Percentiles rank a stretch among this genome's conserved stretches.
phyloP scores from a whole-genome alignment of 2,329 filamentous ascomycete species.

The Tolypocladium album region DNA sequence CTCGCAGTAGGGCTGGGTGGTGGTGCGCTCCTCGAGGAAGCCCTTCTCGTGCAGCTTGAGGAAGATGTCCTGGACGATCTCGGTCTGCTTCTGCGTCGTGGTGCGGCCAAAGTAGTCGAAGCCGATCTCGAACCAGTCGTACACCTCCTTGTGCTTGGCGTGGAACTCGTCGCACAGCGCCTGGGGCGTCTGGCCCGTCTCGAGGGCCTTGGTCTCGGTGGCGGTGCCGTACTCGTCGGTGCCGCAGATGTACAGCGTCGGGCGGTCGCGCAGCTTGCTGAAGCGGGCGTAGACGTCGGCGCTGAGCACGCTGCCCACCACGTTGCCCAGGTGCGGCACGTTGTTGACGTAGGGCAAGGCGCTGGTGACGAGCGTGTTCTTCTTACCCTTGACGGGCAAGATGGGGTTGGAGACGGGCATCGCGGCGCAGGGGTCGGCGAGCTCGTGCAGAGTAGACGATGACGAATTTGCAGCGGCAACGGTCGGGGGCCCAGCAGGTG shows the following conservation, averaged over 20 bases:
- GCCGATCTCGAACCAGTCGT: slow-evolving; percentile 90
- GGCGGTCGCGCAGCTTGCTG: slow-evolving; percentile 67
- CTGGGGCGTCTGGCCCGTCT: slow-evolving; percentile 72
- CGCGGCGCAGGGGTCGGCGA: not conserved
- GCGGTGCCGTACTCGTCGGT: slow-evolving; percentile 88
- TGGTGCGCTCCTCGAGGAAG: slow-evolving; percentile 76
- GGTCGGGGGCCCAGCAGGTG: not conserved
- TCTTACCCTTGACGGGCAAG: slow-evolving; percentile 60
- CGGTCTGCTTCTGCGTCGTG: slow-evolving; percentile 77
- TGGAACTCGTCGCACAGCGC: slow-evolving; percentile 90
- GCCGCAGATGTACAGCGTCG: slow-evolving; percentile 78
- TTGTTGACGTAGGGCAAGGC: slow-evolving; percentile 75
- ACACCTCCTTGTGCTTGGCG: slow-evolving; percentile 78
- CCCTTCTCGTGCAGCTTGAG: slow-evolving; percentile 78
- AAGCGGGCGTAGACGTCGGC: slow-evolving; percentile 81
- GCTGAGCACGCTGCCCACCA: slow-evolving; percentile 77
- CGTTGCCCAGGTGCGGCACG: slow-evolving; percentile 78
- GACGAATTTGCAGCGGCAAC: not conserved
- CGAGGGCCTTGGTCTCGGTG: slow-evolving; percentile 89
- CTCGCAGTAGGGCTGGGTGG: slow-evolving; percentile 84
- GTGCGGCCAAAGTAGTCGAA: slow-evolving; percentile 96
- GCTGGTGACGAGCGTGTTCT: slow-evolving; percentile 83
- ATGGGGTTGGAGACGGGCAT: slow-evolving; percentile 26
- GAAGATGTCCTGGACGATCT: slow-evolving; percentile 91
- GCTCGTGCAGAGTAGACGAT: not conserved